Evolutionary conservation across 805 yeast species (phyloP).

Genomic region (Candida methanosorbosa): DNA sequence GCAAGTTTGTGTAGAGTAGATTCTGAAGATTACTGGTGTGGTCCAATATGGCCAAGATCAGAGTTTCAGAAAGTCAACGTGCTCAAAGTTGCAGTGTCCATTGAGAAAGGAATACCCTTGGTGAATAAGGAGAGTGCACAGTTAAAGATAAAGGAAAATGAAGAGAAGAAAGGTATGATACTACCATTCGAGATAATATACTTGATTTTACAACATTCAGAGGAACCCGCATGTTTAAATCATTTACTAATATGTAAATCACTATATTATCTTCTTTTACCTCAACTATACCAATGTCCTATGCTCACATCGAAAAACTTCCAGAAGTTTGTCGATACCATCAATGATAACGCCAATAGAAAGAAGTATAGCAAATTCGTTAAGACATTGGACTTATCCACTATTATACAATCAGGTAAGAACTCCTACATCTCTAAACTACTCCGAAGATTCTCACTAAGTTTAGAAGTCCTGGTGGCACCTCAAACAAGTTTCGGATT

Average conservation of each 20-base stretch:
- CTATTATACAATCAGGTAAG: conserved; percentile 83
- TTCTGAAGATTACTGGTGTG: conserved; percentile 8
- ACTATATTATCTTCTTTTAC: conserved; percentile 55
- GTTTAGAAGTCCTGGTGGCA: conserved; percentile 65
- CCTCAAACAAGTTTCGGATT: conserved; percentile 94
- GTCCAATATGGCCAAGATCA: conserved; percentile 37
- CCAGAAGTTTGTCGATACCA: conserved; percentile 59
- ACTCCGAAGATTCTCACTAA: conserved; percentile 64
- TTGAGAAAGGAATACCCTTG: conserved; percentile 14
- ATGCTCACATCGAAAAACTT: conserved; percentile 59
- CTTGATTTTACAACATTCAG: conserved; percentile 24
- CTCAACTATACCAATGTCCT: conserved; percentile 60
- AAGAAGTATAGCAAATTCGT: conserved; percentile 52
- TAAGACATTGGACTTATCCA: conserved; percentile 59
- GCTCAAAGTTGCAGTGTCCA: conserved; percentile 20
- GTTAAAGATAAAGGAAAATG: conserved; percentile 9
- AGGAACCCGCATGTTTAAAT: conserved; percentile 32
- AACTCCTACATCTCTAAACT: conserved; percentile 83
- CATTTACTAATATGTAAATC: conserved; percentile 51
- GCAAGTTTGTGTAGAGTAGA: conserved; percentile 4
- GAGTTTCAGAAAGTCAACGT: conserved; percentile 45
- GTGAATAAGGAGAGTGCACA: conserved; percentile 21
- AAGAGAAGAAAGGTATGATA: conserved; percentile 11
- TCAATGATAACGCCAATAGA: conserved; percentile 38
- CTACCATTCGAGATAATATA: conserved; percentile 45